Percentiles rank a stretch among this genome's conserved stretches.
Conservation (phyloP, 805 yeast species). For the Sugiyamaella valdiviana region DNA sequence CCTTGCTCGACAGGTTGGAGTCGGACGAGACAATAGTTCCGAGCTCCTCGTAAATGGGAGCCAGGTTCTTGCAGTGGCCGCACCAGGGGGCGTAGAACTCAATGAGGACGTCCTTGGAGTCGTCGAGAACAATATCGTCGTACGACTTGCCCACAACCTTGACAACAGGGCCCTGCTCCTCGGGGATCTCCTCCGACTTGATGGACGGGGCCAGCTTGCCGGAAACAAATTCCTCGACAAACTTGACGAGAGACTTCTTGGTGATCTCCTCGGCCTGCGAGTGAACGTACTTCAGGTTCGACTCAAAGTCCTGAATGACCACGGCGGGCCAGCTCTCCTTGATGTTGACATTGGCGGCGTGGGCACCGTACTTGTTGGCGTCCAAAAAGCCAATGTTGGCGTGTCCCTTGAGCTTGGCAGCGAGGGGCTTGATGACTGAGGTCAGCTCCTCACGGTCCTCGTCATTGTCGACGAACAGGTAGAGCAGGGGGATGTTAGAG, state of each 20-base stretch:
- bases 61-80: constrained; percentile 88
- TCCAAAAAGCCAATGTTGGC: constrained; percentile 85
- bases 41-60: constrained; percentile 81
- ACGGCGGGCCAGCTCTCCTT: constrained; percentile 77
- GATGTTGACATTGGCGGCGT: constrained; percentile 80
- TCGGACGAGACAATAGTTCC: constrained; percentile 60
- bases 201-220: constrained; percentile 67
- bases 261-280: constrained; percentile 52
- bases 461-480: constrained; percentile 70
- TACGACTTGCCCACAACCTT: constrained; percentile 82
- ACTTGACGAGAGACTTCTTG: constrained; percentile 49
- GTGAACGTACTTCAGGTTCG: constrained; percentile 72
- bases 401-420: constrained; percentile 70
- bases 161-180: constrained; percentile 64
- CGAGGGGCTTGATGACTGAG: constrained; percentile 51
- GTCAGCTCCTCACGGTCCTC: constrained; percentile 58
- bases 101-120: constrained; percentile 67
- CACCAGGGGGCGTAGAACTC: constrained; percentile 98
- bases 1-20: constrained; percentile 43
- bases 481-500: constrained; percentile 72
- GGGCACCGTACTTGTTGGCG: constrained; percentile 72
- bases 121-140: constrained; percentile 55
- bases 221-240: constrained; percentile 54
- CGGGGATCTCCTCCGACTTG: constrained; percentile 85
- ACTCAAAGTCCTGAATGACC: constrained; percentile 67